phyloP scores from a whole-genome alignment of 2,329 filamentous ascomycete genomes.

The Pseudopithomyces chartarum region DNA sequence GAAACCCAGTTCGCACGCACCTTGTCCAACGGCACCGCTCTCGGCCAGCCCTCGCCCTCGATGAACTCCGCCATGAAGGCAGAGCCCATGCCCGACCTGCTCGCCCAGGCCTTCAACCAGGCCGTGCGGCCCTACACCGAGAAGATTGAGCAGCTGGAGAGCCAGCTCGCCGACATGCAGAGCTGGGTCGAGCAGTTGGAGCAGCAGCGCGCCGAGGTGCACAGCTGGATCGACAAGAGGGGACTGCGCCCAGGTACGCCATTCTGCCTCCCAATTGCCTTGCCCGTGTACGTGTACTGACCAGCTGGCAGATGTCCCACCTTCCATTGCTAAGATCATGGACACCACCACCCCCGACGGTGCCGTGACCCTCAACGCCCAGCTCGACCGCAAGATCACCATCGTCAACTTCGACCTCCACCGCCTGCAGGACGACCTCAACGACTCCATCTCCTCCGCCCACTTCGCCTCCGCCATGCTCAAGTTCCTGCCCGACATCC shows the following conservation, averaged over 20 bases:
- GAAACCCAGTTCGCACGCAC: constrained; percentile 34
- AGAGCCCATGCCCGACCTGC: constrained; percentile 56
- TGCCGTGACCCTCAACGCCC: constrained; percentile 58
- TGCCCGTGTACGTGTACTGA: neutral
- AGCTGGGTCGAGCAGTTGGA: constrained; percentile 58
- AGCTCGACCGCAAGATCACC: constrained; percentile 63
- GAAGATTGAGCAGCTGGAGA: constrained; percentile 58
- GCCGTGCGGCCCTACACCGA: constrained; percentile 58
- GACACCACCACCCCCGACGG: constrained; percentile 55
- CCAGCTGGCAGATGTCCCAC: constrained; percentile 52
- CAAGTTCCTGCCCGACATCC: constrained; percentile 60
- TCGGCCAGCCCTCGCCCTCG: constrained; percentile 28
- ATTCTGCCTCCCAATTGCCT: neutral
- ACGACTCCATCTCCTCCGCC: constrained; percentile 58
- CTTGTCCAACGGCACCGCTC: constrained; percentile 23
- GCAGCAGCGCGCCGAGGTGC: constrained; percentile 56
- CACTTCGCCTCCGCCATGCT: constrained; percentile 60
- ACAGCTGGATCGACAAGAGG: constrained; percentile 62
- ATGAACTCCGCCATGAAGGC: constrained; percentile 28
- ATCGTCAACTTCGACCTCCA: constrained; percentile 63
- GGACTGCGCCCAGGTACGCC: constrained; percentile 57
- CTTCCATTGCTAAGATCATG: constrained; percentile 59
- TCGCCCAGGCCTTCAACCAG: constrained; percentile 59
- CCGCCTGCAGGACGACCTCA: constrained; percentile 60
- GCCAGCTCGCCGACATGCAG: constrained; percentile 56